Conservation (phyloP, 2,329 filamentous ascomycete genomes). For the Xylariaceae sp. region DNA sequence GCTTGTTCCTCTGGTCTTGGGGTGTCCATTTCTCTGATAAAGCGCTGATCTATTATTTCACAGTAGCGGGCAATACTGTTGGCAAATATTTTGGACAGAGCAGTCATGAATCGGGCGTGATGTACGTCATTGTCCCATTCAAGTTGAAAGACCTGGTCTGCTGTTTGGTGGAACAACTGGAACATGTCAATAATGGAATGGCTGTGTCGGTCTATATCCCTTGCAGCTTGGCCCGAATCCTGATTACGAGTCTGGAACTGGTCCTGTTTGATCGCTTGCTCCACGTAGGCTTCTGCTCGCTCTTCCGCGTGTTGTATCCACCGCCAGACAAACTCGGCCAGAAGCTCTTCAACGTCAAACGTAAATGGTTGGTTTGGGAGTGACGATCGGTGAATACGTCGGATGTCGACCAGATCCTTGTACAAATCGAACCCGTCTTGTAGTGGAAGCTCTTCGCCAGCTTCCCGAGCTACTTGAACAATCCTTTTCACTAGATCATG, state of each 20-base stretch:
- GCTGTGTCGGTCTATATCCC: slow-evolving; percentile 84
- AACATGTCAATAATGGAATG: slow-evolving; percentile 92
- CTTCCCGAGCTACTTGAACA: slow-evolving; percentile 65
- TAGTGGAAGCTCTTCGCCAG: slow-evolving; percentile 72
- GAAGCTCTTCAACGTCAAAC: slow-evolving; percentile 79
- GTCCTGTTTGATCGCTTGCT: slow-evolving; percentile 87
- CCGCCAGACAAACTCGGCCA: slow-evolving; percentile 92
- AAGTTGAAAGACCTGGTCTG: slow-evolving; percentile 80
- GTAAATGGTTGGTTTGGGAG: slow-evolving; percentile 72
- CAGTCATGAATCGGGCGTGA: slow-evolving; percentile 96
- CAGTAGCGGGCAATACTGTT: slow-evolving; percentile 84
- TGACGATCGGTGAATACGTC: slow-evolving; percentile 71
- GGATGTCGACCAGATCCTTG: slow-evolving; percentile 79
- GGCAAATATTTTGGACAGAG: slow-evolving; percentile 79
- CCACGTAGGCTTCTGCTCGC: slow-evolving; percentile 78
- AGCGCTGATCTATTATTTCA: slow-evolving; percentile 81
- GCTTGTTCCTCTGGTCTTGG: slow-evolving; percentile 78
- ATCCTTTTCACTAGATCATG: slow-evolving; percentile 80
- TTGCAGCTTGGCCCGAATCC: slow-evolving; percentile 57
- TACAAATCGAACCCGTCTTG: slow-evolving; percentile 95
- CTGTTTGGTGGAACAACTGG: slow-evolving; percentile 85
- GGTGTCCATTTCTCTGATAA: slow-evolving; percentile 88
- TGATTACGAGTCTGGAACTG: slow-evolving; percentile 72
- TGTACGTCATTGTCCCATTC: slow-evolving; percentile 93
- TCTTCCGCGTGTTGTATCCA: slow-evolving; percentile 82